Evolutionary conservation across 495 filamentous ascomycete species (phyloP), one percentile per base, ranked within the genome.

Genomic region (Jackrogersella minutella): DNA sequence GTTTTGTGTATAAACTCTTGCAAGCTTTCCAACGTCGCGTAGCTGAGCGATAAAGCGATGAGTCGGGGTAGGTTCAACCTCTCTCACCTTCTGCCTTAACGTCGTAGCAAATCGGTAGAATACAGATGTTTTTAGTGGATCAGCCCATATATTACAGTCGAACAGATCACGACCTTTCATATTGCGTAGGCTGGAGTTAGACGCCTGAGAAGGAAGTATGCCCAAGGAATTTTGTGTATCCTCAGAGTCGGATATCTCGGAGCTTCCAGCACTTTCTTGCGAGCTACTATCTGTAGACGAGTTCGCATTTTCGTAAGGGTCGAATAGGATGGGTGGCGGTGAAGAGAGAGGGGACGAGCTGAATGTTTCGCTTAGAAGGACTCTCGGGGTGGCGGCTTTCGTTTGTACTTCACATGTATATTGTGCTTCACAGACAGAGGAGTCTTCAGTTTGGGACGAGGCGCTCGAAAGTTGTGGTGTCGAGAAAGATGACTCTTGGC

Each of bases 1-100:
- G 50, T 91, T 91, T 65, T 91, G 88, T 0, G 88, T 90, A 64
- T 90, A 90, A 52, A 87, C 88, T 30, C 88, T 74, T 13, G 89
- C 83, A 19, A 90, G 74, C 41, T 87, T 86, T 2, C 86, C 81
- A 33, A 80, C 80, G 70, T 90, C 86, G 11, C 87, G 79, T 9
- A 90, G 79, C 7, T 82, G 81, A 28, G 82, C 80, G 41, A 90
- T 84, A 64, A 90, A 90, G 36, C 80, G 84, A 71, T 90, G 88
- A 11, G 78, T 81, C 26, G 63, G 73, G 1, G 86, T 86, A 0
- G 83, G 80, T 30, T 84, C 82, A 0, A 86, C 85, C n/a, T 76
- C 74, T 33, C 81, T 83, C 16, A 89, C 81, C 31, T 84, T 85
- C 31, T 87, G 80, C 26, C 88, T 78, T 3, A 91, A 71, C 0